Evolutionary conservation across 805 yeast species (phyloP), one percentile per base, ranked within the genome.

Genomic region (Barnettozyma salicaria): DNA sequence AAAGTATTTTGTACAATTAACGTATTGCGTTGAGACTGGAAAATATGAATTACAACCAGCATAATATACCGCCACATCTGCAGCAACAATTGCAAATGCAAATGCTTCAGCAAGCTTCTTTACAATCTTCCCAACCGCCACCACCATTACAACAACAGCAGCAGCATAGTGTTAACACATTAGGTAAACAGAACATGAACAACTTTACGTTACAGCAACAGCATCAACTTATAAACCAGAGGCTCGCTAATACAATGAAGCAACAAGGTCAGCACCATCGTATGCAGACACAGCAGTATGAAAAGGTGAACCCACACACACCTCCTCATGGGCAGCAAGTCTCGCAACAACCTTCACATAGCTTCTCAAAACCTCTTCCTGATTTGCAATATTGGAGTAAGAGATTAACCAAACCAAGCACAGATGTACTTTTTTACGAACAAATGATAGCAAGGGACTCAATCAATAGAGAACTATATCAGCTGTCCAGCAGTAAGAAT

Each of bases 341-440:
- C 45, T 48, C 40, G 18, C 32, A 31, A 30, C 36, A 25, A 23
- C 33, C 24, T 9, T 39, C 29, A 12, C 37, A 33, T 11, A 49
- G 53, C 0, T 44, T 59, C 12, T 45, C 59, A 1, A 56, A 57
- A 27, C 63, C 62, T 27, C 64, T 68, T 34, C 64, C 67, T 6
- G 63, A 58, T 12, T 40, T 59, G 17, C 64, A 65, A 25, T 67
- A 67, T 41, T 81, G 88, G 89, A 76, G 85, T 1, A 67, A 68
- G 12, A 63, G 61, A 27, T 50, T 71, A 19, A 49, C 48, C 18
- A 50, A 53, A 3, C 68, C 67, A 30, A 43, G 48, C 11, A 34
- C 61, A 3, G 80, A 78, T 41, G 60, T 76, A 10, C 51, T 65
- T 37, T 44, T 78, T 12, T 83, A 81, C 52, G 92, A 83, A 50